Evolutionary conservation across 2,329 filamentous ascomycete species (phyloP).

Genomic region (Colletotrichum sp.): DNA sequence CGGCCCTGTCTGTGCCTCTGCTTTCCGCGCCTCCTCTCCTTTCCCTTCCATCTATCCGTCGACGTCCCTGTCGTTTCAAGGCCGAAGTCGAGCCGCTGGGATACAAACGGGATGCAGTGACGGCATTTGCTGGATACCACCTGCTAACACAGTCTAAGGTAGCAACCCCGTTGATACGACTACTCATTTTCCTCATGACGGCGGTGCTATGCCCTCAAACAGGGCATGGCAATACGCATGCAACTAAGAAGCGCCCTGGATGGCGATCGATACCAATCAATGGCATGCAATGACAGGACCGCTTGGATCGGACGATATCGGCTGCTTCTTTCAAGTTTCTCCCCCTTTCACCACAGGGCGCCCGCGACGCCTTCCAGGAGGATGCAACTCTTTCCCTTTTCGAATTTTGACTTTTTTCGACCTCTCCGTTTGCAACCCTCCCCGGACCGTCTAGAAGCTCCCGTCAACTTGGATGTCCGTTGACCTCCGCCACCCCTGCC

Average conservation of each 20-base stretch:
- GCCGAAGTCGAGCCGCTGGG: background rate
- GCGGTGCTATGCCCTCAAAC: background rate
- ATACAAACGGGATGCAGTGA: background rate
- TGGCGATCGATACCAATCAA: constrained; percentile 5
- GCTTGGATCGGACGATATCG: background rate
- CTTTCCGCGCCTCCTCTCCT: background rate
- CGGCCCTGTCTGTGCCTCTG: background rate
- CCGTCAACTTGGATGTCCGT: background rate
- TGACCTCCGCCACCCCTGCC: constrained; percentile 5
- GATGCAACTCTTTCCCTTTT: constrained; percentile 17
- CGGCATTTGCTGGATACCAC: background rate
- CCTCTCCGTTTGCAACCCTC: constrained; percentile 14
- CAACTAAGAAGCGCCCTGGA: constrained; percentile 1
- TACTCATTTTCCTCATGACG: background rate
- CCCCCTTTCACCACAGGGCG: constrained; percentile 3
- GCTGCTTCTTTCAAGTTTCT: background rate
- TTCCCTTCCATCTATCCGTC: background rate
- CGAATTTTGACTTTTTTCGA: constrained; percentile 11
- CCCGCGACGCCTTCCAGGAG: background rate
- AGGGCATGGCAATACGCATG: background rate
- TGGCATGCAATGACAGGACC: background rate
- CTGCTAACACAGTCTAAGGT: constrained; percentile 1
- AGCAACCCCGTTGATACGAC: background rate
- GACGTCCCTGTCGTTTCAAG: background rate
- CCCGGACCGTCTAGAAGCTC: constrained; percentile 12